These are phyloP conservation scores for Talaromyces sp. DNA, from an alignment of 2,329 filamentous ascomycete genomes.

Conservation along the genomic window DNA sequence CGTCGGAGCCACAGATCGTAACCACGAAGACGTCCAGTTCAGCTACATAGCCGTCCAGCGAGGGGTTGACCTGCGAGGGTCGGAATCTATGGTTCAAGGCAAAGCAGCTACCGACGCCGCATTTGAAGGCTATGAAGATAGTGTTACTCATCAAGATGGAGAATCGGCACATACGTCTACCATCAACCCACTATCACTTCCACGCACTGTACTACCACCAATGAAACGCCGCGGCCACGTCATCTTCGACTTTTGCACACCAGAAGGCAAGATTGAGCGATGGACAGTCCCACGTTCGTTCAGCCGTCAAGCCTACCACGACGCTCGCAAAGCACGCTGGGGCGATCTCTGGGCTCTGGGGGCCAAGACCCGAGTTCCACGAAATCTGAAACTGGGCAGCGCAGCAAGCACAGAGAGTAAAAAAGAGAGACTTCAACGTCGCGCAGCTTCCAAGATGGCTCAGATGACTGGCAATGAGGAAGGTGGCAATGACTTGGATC, in stretches of 20 bases:
- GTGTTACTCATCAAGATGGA: conserved; percentile 14
- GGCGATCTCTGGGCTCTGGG: conserved; percentile 95
- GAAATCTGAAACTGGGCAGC: conserved; percentile 60
- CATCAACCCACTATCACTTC: conserved; percentile 64
- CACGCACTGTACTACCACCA: conserved; percentile 72
- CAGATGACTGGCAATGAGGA: conserved; percentile 16
- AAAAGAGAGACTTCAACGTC: conserved; percentile 40
- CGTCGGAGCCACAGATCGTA: conserved; percentile 63
- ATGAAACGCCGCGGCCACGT: conserved; percentile 87
- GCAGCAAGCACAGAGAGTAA: conserved; percentile 38
- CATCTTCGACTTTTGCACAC: conserved; percentile 85
- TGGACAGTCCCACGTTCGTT: conserved; percentile 88
- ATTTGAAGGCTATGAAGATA: conserved; percentile 66
- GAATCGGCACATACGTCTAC: conserved; percentile 19
- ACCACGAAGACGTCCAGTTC: conserved; percentile 87
- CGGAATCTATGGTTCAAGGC: conserved; percentile 47
- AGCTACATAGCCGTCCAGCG: conserved; percentile 84
- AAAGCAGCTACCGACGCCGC: conserved; percentile 61
- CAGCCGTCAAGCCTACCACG: conserved; percentile 78
- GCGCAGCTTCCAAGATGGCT: conserved; percentile 30
- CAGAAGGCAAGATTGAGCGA: conserved; percentile 77
- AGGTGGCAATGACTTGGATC: conserved; percentile 17
- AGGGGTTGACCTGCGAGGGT: conserved; percentile 59
- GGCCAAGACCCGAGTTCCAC: conserved; percentile 73
- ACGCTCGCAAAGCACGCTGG: conserved; percentile 86